Conservation (phyloP, 1,284 basidiomycete species). For the Cystobasidium pallidum region DNA sequence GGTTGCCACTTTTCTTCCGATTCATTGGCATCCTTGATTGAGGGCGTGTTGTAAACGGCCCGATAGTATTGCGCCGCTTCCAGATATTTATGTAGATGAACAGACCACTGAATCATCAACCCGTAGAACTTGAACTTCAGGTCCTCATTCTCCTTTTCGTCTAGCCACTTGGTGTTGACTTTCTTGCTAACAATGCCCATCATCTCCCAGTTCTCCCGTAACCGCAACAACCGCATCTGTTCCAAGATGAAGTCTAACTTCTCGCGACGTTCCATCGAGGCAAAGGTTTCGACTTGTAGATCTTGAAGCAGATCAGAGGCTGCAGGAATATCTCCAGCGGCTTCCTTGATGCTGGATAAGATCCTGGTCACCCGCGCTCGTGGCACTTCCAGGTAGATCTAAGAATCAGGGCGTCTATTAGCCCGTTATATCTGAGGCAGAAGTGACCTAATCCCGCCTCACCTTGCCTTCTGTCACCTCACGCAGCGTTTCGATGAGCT, state of each 20-base stretch:
- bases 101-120: slow-evolving; percentile 90
- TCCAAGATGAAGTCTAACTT: slow-evolving; percentile 98
- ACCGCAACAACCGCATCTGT: slow-evolving; percentile 92
- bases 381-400: slow-evolving; percentile 98
- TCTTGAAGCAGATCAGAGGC: slow-evolving; percentile 85
- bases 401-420: neutral
- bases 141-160: slow-evolving; percentile 85
- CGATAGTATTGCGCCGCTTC: slow-evolving; percentile 95
- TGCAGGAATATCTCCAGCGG: slow-evolving; percentile 69
- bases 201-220: slow-evolving; percentile 77
- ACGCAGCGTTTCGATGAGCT: slow-evolving; percentile 84
- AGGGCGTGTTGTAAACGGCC: slow-evolving; percentile 92
- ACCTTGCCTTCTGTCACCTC: slow-evolving; percentile 63
- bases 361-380: slow-evolving; percentile 88
- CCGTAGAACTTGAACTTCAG: slow-evolving; percentile 95
- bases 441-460: slow-evolving; percentile 7
- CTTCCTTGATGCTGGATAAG: slow-evolving; percentile 81
- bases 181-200: slow-evolving; percentile 89
- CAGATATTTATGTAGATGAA: slow-evolving; percentile 82
- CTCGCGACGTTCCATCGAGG: slow-evolving; percentile 94
- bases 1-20: slow-evolving; percentile 48
- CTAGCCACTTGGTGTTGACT: slow-evolving; percentile 91
- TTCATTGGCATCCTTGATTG: slow-evolving; percentile 42
- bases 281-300: slow-evolving; percentile 97
- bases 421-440: neutral